Base-by-base conservation (phyloP, 2,329 filamentous ascomycete species). In the Fusarium clavum region DNA sequence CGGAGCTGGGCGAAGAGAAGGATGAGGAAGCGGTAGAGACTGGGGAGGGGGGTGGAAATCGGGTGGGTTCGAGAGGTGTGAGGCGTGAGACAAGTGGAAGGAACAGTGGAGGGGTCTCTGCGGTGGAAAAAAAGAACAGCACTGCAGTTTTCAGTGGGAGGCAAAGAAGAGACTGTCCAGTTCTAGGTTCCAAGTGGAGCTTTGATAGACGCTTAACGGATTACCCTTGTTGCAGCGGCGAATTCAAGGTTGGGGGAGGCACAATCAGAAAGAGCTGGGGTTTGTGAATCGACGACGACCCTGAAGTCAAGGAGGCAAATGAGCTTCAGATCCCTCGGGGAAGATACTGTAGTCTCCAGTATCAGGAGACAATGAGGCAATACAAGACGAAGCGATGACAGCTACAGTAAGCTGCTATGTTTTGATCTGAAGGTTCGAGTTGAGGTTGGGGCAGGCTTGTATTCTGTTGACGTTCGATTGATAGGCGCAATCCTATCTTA, bases 71-170 rank as follows among this genome's bases (percentile, higher is more conserved):
- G 18, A 41, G 32, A 52, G 49, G 61, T 60, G 57, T 51, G 70
- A 71, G 70, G 70, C 25, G 68, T 75, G 72, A 61, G 71, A 52
- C 59, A 64, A 73, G 69, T 75, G 69, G 69, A 73, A 70, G 61
- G 51, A 54, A 38, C 34, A 38, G 34, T 38, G 34, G 34, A 38
- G 34, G 53, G 54, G 58, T 60, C 54, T 56, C 64, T 53, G 57
- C 34, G 58, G 48, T 53, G 64, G 57, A 45, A 52, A 61, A 45
- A 59, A 45, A 52, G 58, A 45, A 59, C 55, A 65, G 56, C 57
- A 55, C 45, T 38, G 56, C 57, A 55, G 45, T 38, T 46, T 46
- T 55, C 41, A 62, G 52, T 44, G 51, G 22, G 48, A 59, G 51
- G 55, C 65, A 52, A 66, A 61, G 45, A 67, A 67, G 49, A 58